Evolutionary conservation across 2,329 filamentous ascomycete genomes (phyloP), one percentile per base, ranked within the genome.

Genomic region (Fusarium udum): DNA sequence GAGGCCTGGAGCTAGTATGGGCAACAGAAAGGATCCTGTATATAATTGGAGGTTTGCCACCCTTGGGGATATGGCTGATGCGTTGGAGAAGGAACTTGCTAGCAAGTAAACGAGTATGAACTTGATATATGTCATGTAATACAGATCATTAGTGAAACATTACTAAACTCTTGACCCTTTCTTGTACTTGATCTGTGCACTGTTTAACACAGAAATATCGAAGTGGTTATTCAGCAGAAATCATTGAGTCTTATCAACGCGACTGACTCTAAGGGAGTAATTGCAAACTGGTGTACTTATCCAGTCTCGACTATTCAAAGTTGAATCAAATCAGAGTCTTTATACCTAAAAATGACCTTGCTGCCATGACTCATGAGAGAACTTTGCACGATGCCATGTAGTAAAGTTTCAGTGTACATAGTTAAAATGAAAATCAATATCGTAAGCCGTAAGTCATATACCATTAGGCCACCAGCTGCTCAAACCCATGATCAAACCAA

Each of bases 21-120:
- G 82, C 80, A 78, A 82, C 81, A 61, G 83, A 81, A 36, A 85
- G 84, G 56, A 87, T 84, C 71, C 79, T 79, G 26, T 89, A 81
- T 80, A 77, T 53, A 85, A 86, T 52, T 92, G 89, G 87, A 86
- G 85, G 74, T 90, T 91, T 78, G 83, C 85, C 45, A 90, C 85
- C 0, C 77, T 92, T 70, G 86, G 83, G 4, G 89, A 91, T 55
- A 87, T 92, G 85, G 91, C 89, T 2, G 87, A 88, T 51, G 80
- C 79, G 7, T 32, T 78, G 42, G 76, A 75, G 15, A 73, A 73
- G 56, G 75, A 77, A 10, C 31, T 77, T 52, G 46, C 31, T 24
- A 31, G 49, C 28, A 53, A 51, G 13, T 22, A 32, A 43, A 52
- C 20, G 36, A 22, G n/a, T 10, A 28, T 58, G 6, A 24, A 28